Percentiles rank a stretch among this genome's conserved stretches.
phyloP scores from a whole-genome alignment of 768 basidiomycete species.

The Leucosporidium scottii region DNA sequence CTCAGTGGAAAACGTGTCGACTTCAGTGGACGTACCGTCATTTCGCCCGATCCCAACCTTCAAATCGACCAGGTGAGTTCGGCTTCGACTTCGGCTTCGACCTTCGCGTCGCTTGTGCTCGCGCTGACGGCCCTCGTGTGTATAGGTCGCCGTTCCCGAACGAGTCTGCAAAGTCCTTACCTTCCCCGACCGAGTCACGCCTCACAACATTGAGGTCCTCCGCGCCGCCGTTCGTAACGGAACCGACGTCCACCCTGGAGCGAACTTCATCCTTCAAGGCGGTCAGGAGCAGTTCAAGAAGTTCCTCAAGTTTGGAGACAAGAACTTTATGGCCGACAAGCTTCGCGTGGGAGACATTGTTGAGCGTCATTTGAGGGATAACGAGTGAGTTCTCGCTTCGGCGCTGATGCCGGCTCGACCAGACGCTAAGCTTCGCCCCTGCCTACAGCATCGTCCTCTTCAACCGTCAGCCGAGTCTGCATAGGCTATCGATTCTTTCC shows the following conservation, averaged over 20 bases:
- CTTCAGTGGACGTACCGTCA: slow-evolving; percentile 95
- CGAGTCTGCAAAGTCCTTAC: slow-evolving; percentile 90
- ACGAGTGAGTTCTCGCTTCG: slow-evolving; percentile 53
- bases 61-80: slow-evolving; percentile 77
- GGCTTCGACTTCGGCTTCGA: neutral
- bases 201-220: slow-evolving; percentile 74
- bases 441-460: slow-evolving; percentile 68
- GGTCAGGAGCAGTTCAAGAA: slow-evolving; percentile 69
- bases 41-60: slow-evolving; percentile 97
- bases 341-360: slow-evolving; percentile 83
- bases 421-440: neutral
- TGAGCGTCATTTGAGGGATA: slow-evolving; percentile 88
- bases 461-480: slow-evolving; percentile 96
- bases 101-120: neutral
- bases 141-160: slow-evolving; percentile 77
- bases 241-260: slow-evolving; percentile 83
- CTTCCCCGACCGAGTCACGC: slow-evolving; percentile 89
- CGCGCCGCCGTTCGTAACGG: slow-evolving; percentile 77
- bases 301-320: slow-evolving; percentile 78
- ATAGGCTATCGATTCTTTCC: slow-evolving; percentile 99
- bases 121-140: too few species aligned
- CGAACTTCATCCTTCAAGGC: slow-evolving; percentile 81
- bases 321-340: slow-evolving; percentile 69
- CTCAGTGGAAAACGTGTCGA: slow-evolving; percentile 98
- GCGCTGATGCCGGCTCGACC: neutral